Percentiles rank a stretch among this genome's conserved stretches.
phyloP scores from a whole-genome alignment of 805 yeast genomes.

The Candida coquimbonensis region DNA sequence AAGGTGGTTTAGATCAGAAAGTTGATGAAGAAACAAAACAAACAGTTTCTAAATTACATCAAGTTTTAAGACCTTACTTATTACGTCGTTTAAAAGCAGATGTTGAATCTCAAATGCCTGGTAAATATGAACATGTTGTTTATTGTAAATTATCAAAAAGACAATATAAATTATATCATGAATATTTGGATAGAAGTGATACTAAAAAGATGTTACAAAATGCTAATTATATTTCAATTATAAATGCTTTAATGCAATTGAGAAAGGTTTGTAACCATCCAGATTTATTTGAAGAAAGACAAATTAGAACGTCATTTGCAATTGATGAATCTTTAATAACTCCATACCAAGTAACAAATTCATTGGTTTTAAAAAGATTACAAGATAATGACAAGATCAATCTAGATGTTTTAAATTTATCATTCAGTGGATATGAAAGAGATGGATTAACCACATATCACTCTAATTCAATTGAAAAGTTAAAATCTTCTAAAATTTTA shows the following conservation, averaged over 20 bases:
- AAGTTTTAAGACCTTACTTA: slow-evolving; percentile 86
- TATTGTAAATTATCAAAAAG: slow-evolving; percentile 89
- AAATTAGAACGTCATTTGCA: slow-evolving; percentile 85
- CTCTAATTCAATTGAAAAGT: slow-evolving; percentile 33
- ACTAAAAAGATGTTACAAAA: slow-evolving; percentile 90
- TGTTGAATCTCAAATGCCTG: slow-evolving; percentile 99
- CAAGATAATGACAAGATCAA: slow-evolving; percentile 32
- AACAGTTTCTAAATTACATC: slow-evolving; percentile 85
- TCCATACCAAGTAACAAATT: slow-evolving; percentile 36
- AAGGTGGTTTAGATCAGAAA: slow-evolving; percentile 48
- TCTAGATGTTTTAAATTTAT: slow-evolving; percentile 53
- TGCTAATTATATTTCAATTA: slow-evolving; percentile 90
- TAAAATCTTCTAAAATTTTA: slow-evolving; percentile 44
- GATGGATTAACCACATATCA: slow-evolving; percentile 37
- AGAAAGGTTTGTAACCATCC: slow-evolving; percentile 97
- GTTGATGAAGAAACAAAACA: slow-evolving; percentile 73
- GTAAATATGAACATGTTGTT: slow-evolving; percentile 89
- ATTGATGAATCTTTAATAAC: slow-evolving; percentile 57
- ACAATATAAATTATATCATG: slow-evolving; percentile 88
- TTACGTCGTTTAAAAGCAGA: slow-evolving; percentile 89
- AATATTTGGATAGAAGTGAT: slow-evolving; percentile 94
- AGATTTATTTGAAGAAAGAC: slow-evolving; percentile 91
- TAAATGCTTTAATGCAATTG: slow-evolving; percentile 95
- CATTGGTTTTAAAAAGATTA: slow-evolving; percentile 30
- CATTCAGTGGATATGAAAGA: slow-evolving; percentile 39